Evolutionary conservation across 768 basidiomycete genomes (phyloP).

Genomic region (Russula olivacea): DNA sequence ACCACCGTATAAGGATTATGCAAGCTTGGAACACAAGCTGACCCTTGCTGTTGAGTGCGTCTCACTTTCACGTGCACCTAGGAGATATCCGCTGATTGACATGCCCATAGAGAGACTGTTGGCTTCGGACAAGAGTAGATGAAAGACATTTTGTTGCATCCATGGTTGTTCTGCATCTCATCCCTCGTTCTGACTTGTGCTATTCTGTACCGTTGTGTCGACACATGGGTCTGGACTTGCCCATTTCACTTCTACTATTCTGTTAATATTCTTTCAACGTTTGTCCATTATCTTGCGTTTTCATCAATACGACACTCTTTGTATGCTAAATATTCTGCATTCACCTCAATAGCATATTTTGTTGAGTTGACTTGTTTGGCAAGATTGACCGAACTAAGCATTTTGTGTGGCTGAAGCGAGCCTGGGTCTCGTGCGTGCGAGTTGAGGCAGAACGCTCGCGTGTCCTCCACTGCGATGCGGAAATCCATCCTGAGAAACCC

Average conservation of each 20-base stretch:
- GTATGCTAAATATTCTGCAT: constrained; percentile 8
- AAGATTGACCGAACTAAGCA: neutral
- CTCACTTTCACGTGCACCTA: constrained; percentile 8
- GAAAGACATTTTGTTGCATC: neutral
- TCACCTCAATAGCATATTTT: neutral
- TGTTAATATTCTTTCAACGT: neutral
- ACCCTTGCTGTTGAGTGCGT: constrained; percentile 91
- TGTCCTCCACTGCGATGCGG: constrained; percentile 7
- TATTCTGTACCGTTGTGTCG: neutral
- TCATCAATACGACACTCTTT: neutral
- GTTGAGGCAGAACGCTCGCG: constrained; percentile 3
- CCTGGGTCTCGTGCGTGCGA: neutral
- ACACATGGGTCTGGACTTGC: neutral
- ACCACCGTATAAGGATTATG: constrained; percentile 96
- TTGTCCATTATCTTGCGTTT: neutral
- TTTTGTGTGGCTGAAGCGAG: neutral
- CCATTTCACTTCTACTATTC: neutral
- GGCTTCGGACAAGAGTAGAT: constrained; percentile 87
- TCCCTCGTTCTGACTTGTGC: neutral
- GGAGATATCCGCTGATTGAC: constrained; percentile 7
- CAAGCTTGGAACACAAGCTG: constrained; percentile 89
- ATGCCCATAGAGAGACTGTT: constrained; percentile 70
- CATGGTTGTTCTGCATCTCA: neutral
- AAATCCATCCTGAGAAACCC: constrained; percentile 13
- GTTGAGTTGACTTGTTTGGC: neutral